phyloP scores from a whole-genome alignment of 1,284 basidiomycete species.

The Paramarasmius palmivorus region DNA sequence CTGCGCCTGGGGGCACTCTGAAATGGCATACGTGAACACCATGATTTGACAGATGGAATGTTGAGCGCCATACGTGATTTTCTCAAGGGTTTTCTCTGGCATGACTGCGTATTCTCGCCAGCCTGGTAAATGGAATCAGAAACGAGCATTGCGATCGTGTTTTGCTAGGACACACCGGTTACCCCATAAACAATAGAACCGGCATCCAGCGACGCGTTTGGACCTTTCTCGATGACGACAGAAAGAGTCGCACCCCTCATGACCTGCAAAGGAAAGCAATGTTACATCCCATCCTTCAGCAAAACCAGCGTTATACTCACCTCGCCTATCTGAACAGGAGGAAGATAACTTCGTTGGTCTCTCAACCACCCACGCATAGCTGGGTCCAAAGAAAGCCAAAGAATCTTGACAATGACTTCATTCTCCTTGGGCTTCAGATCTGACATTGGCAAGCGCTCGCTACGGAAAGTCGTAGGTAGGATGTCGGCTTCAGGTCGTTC shows the following conservation, averaged over 20 bases:
- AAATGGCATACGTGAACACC: not conserved
- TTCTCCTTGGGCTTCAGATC: slow-evolving; percentile 44
- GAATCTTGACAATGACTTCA: slow-evolving; percentile 72
- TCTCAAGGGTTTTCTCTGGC: slow-evolving; percentile 52
- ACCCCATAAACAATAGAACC: slow-evolving; percentile 68
- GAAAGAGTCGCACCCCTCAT: slow-evolving; percentile 80
- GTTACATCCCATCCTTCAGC: not conserved
- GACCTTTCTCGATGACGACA: slow-evolving; percentile 62
- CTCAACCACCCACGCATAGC: slow-evolving; percentile 85
- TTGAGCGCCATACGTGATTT: slow-evolving; percentile 48
- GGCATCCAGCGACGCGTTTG: slow-evolving; percentile 50
- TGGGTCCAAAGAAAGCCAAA: slow-evolving; percentile 80
- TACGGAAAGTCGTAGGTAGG: slow-evolving; percentile 70
- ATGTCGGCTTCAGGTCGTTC: slow-evolving; percentile 70
- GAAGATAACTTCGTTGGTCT: slow-evolving; percentile 67
- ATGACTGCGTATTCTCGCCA: slow-evolving; percentile 80
- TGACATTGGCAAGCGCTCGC: slow-evolving; percentile 51
- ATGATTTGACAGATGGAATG: not conserved
- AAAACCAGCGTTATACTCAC: slow-evolving; percentile 29
- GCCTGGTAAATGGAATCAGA: slow-evolving; percentile 37
- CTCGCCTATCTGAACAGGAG: slow-evolving; percentile 80
- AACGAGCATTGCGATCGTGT: not conserved
- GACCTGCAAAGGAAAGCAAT: slow-evolving; percentile 26
- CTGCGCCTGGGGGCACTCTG: slow-evolving; percentile 56
- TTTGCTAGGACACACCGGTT: slow-evolving; percentile 45